Evolutionary conservation across 768 basidiomycete species (phyloP).

Genomic region (Sistotremastrum suecicum): DNA sequence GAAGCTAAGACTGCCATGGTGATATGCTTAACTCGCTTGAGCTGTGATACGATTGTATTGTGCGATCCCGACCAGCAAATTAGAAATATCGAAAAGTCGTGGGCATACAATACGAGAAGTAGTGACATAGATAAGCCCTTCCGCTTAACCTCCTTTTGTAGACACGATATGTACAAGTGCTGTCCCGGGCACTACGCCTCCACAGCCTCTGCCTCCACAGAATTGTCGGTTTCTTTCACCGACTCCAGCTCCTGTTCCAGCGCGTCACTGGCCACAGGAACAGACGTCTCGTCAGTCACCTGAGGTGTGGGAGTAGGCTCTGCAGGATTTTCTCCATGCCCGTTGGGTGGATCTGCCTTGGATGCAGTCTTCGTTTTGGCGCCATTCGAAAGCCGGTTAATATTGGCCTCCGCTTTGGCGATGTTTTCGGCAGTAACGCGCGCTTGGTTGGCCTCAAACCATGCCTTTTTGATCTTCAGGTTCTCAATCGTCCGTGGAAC

Average conservation of each 20-base stretch:
- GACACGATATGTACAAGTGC: too few species aligned
- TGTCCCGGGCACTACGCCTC: background rate
- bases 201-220: conserved; percentile 10
- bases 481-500: conserved; percentile 78
- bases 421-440: conserved; percentile 67
- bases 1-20: too few species aligned
- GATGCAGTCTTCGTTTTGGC: conserved; percentile 21
- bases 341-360: conserved; percentile 21
- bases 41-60: too few species aligned
- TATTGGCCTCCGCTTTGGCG: conserved; percentile 65
- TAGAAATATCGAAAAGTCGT: too few species aligned
- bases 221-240: conserved; percentile 14
- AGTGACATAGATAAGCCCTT: too few species aligned
- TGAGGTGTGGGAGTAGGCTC: conserved; percentile 32
- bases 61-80: too few species aligned
- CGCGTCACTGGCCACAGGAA: conserved; percentile 24
- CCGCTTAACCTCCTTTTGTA: too few species aligned
- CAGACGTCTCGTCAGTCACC: conserved; percentile 15
- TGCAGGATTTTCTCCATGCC: conserved; percentile 24
- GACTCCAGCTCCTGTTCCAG: conserved; percentile 30
- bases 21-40: too few species aligned
- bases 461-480: conserved; percentile 85
- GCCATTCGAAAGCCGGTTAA: conserved; percentile 42
- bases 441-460: conserved; percentile 88
- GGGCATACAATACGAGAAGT: too few species aligned